phyloP scores from a whole-genome alignment of 352 stramenopile species.

The Pythium sukuiense region DNA sequence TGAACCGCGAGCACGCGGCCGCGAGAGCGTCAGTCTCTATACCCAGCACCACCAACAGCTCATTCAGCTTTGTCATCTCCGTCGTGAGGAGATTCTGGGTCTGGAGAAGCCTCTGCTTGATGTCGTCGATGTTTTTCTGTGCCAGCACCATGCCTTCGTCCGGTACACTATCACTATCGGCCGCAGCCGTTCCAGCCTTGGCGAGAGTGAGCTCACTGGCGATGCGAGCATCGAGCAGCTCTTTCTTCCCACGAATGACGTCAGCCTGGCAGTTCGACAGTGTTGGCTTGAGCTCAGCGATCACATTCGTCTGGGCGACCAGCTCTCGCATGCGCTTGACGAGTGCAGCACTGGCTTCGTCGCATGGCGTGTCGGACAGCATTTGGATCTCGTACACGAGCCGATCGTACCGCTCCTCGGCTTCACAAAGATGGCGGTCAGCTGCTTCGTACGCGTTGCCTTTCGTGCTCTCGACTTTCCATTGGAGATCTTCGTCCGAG shows the following conservation, averaged over 20 bases:
- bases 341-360: conserved; percentile 50
- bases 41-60: conserved; percentile 44
- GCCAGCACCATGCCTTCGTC: conserved; percentile 1
- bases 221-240: conserved; percentile 40
- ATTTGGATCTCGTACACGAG: conserved; percentile 66
- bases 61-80: conserved; percentile 47
- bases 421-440: conserved; percentile 46
- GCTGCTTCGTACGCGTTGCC: conserved; percentile 71
- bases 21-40: conserved; percentile 49
- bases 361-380: conserved; percentile 48
- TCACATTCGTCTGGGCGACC: conserved; percentile 35
- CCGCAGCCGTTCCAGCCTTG: conserved; percentile 15
- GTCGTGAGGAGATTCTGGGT: conserved; percentile 46
- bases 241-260: conserved; percentile 42
- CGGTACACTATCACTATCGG: not conserved
- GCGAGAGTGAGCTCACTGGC: conserved; percentile 43
- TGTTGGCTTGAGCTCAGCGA: conserved; percentile 42
- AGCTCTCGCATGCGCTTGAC: conserved; percentile 41
- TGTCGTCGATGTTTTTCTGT: conserved; percentile 35
- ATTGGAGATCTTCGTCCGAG: conserved; percentile 76
- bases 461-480: conserved; percentile 76
- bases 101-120: conserved; percentile 44
- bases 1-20: conserved; percentile 32
- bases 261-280: conserved; percentile 39
- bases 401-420: conserved; percentile 70